These are phyloP conservation scores for Hirschioporus abietinus DNA, from an alignment of 768 basidiomycete genomes.

Conservation along the genomic window DNA sequence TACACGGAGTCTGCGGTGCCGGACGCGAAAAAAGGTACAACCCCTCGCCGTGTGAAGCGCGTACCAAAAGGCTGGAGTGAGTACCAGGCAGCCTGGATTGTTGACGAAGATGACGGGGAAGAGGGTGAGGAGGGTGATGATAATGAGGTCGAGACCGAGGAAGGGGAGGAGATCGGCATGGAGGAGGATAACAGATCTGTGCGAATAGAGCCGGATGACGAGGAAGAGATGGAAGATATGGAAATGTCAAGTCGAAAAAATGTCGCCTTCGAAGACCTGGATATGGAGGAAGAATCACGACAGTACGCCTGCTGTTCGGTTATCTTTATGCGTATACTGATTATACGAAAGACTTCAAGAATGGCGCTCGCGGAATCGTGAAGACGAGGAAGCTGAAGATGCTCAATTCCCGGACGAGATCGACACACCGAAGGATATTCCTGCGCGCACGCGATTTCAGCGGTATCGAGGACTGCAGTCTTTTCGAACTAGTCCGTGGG, in stretches of 20 bases:
- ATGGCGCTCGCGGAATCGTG: constrained; percentile 53
- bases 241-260: constrained; percentile 37
- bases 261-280: constrained; percentile 70
- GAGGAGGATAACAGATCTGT: constrained; percentile 31
- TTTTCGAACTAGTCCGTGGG: constrained; percentile 96
- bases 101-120: constrained; percentile 67
- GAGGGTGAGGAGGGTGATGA: constrained; percentile 46
- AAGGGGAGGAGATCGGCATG: constrained; percentile 18
- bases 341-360: constrained; percentile 46
- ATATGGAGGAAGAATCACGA: constrained; percentile 77
- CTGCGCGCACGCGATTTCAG: constrained; percentile 81
- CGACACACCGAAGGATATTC: constrained; percentile 83
- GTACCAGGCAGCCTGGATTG: constrained; percentile 96
- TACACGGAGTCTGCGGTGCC: constrained; percentile 33
- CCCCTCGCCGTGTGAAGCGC: constrained; percentile 72
- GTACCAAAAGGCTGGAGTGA: constrained; percentile 95
- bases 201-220: constrained; percentile 43
- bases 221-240: constrained; percentile 59
- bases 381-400: constrained; percentile 76
- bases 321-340: constrained; percentile 9
- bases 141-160: constrained; percentile 32
- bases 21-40: constrained; percentile 65
- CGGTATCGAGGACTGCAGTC: constrained; percentile 88
- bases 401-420: constrained; percentile 92
- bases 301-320: constrained; percentile 52